Evolutionary conservation across 306 rosid species (phyloP), one percentile per base, ranked within the genome.

Genomic region (Malus asiatica): DNA sequence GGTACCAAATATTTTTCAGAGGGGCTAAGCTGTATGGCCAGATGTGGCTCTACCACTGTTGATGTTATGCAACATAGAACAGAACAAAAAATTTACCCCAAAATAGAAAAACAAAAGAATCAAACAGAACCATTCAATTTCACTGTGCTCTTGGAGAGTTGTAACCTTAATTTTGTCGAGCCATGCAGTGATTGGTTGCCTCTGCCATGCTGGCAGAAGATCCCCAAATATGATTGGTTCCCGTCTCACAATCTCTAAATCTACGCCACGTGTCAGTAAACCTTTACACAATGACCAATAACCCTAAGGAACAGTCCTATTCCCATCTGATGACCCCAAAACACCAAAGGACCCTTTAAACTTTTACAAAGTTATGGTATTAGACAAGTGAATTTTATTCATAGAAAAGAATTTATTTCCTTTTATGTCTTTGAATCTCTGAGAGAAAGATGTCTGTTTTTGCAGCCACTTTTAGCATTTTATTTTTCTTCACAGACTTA

Each of bases 101-200:
- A 48, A 14, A 5, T 15, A 4, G 15, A 16, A 48, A 48, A 48
- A 5, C 55, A 46, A 14, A 14, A 46, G 7, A 46, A 4, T 18
- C 53, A 46, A 46, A 14, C 53, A 5, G 16, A 30, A 40, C 42
- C n/a, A 70, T 35, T 12, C 71, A 51, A 25, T 30, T 35, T 19
- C 71, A 51, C 38, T 44, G n/a, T 5, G 44, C 81, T 64, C 62
- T 30, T 5, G 64, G 33, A 52, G 65, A 58, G 53, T 70, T 40
- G 45, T 61, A 57, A 77, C 88, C 85, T 83, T 72, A 85, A 83
- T 73, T 63, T 75, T 66, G 27, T 78, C 84, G 85, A 66, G 73
- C 53, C 66, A n/a, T 22, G 62, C 5, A 64, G 33, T 73, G 83
- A 79, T 82, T 79, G 85, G 84, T 35, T 72, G 57, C 35, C 68